These are phyloP conservation scores for Ceriops tagal DNA, from an alignment of 345 rosid genomes.

Conservation along the genomic window DNA sequence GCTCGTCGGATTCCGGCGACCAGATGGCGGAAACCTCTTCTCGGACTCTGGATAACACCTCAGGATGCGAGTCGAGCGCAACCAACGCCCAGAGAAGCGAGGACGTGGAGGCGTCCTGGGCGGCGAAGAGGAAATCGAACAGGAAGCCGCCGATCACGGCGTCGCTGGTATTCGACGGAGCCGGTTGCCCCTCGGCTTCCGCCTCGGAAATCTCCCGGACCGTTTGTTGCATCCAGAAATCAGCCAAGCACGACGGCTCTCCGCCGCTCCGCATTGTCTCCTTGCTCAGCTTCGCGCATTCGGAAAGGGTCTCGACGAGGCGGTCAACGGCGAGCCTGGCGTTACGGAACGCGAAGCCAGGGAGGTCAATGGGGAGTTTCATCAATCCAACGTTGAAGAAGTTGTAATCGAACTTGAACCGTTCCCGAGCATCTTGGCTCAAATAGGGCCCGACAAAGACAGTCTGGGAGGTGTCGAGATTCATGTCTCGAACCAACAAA, in stretches of 20 bases:
- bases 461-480: conserved; percentile 84
- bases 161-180: conserved; percentile 47
- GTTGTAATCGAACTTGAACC: conserved; percentile 58
- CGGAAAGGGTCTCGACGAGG: conserved; percentile 38
- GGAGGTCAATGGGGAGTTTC: conserved; percentile 68
- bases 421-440: conserved; percentile 24
- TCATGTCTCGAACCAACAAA: conserved; percentile 57
- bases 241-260: conserved; percentile 67
- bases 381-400: conserved; percentile 69
- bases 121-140: conserved; percentile 78
- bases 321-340: conserved; percentile 70
- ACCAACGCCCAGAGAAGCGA: conserved; percentile 80
- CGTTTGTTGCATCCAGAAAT: conserved; percentile 77
- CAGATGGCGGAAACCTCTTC: conserved; percentile 61
- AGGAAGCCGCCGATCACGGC: conserved; percentile 60
- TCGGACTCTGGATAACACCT: conserved; percentile 53
- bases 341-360: conserved; percentile 61
- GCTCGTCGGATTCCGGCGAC: conserved; percentile 58
- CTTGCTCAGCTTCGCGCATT: conserved; percentile 49
- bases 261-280: conserved; percentile 41
- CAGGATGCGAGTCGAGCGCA: conserved; percentile 70
- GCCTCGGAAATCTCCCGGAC: conserved; percentile 37
- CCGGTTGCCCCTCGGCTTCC: conserved; percentile 22
- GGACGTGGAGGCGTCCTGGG: conserved; percentile 91
- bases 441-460: conserved; percentile 79